These are phyloP conservation scores for Kwoniella bestiolae DNA, from an alignment of 768 basidiomycete genomes.

Conservation along the genomic window DNA sequence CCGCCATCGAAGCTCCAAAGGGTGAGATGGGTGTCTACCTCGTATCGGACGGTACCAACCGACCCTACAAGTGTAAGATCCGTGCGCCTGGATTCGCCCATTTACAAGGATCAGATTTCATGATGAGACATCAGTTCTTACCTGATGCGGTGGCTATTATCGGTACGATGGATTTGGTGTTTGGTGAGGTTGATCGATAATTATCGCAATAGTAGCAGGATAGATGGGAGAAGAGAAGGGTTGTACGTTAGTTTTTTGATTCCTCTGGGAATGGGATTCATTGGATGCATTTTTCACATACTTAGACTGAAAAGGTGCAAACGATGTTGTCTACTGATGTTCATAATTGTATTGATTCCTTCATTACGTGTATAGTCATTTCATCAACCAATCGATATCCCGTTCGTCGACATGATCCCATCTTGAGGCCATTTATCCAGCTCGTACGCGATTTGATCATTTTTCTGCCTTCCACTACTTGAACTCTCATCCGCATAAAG, in stretches of 20 bases:
- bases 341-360: too few species aligned
- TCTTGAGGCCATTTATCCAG: too few species aligned
- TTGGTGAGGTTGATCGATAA: conserved; percentile 71
- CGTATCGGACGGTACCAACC: conserved; percentile 93
- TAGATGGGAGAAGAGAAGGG: not conserved
- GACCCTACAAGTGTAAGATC: conserved; percentile 96
- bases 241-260: conserved; percentile 9
- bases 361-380: too few species aligned
- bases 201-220: not conserved
- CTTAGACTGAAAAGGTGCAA: too few species aligned
- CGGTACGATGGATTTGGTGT: conserved; percentile 98
- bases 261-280: too few species aligned
- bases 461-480: too few species aligned
- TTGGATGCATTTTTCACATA: not conserved
- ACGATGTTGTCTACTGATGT: too few species aligned
- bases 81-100: conserved; percentile 96
- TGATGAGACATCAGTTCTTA: conserved; percentile 72
- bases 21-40: conserved; percentile 99
- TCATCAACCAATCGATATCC: too few species aligned
- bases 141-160: conserved; percentile 96
- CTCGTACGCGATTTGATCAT: too few species aligned
- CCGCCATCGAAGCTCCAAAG: conserved; percentile 97
- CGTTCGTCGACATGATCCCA: too few species aligned
- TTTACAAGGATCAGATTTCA: conserved; percentile 93
- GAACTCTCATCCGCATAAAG: too few species aligned